Percentiles rank a stretch among this genome's conserved stretches.
Evolutionary conservation across 2,329 filamentous ascomycete species (phyloP).

Genomic region (Scorias spongiosa): DNA sequence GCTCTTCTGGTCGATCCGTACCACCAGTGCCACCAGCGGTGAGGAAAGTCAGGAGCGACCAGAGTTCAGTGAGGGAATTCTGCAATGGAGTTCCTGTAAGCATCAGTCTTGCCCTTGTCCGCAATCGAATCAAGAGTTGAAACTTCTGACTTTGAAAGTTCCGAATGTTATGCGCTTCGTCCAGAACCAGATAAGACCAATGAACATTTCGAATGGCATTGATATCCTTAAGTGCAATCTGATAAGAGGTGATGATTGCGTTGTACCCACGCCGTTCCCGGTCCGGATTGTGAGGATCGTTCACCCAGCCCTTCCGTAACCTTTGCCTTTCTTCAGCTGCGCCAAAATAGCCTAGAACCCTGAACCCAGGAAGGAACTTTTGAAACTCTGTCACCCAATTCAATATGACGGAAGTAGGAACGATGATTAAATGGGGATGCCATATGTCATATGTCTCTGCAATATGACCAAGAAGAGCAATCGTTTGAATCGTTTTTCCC

Average conservation of each 20-base stretch:
- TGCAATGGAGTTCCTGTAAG: conserved; percentile 91
- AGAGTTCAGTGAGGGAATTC: conserved; percentile 91
- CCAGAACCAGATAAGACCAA: conserved; percentile 97
- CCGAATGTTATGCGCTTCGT: conserved; percentile 98
- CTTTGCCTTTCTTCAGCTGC: conserved; percentile 79
- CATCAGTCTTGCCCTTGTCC: conserved; percentile 72
- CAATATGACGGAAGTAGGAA: conserved; percentile 94
- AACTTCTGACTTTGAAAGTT: conserved; percentile 97
- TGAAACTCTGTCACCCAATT: conserved; percentile 99
- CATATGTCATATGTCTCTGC: conserved; percentile 82
- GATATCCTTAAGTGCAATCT: conserved; percentile 85
- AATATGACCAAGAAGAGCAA: conserved; percentile 80
- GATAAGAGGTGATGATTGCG: conserved; percentile 94
- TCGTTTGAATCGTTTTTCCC: conserved; percentile 96
- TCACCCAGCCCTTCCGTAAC: conserved; percentile 86
- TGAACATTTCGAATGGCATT: conserved; percentile 80
- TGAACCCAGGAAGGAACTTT: conserved; percentile 96
- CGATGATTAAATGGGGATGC: conserved; percentile 91
- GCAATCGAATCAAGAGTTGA: conserved; percentile 89
- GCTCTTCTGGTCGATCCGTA: conserved; percentile 26
- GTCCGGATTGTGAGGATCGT: conserved; percentile 46
- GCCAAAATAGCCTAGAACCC: conserved; percentile 93
- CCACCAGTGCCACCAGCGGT: conserved; percentile 50
- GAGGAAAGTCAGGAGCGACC: conserved; percentile 92
- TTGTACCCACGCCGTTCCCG: conserved; percentile 97